Percentiles rank a stretch among this genome's conserved stretches.
Conservation (phyloP, 1,284 basidiomycete species). For the Pulveroboletus sp. region DNA sequence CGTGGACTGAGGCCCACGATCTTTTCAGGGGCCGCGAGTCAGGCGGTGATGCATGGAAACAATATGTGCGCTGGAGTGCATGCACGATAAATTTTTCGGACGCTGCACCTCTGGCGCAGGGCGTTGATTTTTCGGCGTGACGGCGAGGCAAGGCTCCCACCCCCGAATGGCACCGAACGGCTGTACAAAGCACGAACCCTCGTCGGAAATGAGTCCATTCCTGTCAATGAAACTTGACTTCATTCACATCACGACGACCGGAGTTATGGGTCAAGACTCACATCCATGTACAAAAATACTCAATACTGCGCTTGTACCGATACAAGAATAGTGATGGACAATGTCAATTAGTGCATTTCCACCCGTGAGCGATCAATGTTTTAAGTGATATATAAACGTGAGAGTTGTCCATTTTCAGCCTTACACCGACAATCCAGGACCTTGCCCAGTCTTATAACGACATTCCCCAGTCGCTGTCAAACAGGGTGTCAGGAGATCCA, state of each 20-base stretch:
- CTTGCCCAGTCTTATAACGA: constrained; percentile 22
- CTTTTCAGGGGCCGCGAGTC: constrained; percentile 87
- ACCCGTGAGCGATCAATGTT: constrained; percentile 33
- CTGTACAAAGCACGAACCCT: constrained; percentile 9
- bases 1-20: constrained; percentile 10
- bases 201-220: constrained; percentile 12
- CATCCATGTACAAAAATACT: constrained; percentile 12
- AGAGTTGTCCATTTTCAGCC: constrained; percentile 26
- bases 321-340: constrained; percentile 23
- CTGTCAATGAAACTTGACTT: constrained; percentile 17
- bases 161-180: constrained; percentile 1
- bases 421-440: constrained; percentile 33
- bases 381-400: constrained; percentile 36
- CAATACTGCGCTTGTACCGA: constrained; percentile 11
- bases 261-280: constrained; percentile 8
- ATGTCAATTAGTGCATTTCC: constrained; percentile 16
- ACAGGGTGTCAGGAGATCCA: constrained; percentile 31
- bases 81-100: constrained; percentile 94
- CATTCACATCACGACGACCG: constrained; percentile 27
- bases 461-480: constrained; percentile 30
- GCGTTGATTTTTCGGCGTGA: constrained; percentile 73
- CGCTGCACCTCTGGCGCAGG: constrained; percentile 86
- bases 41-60: constrained; percentile 96
- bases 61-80: constrained; percentile 85
- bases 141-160: constrained; percentile 5